phyloP scores from a whole-genome alignment of 176 grass and related monocot genomes.

The Pontederia crassipes region DNA sequence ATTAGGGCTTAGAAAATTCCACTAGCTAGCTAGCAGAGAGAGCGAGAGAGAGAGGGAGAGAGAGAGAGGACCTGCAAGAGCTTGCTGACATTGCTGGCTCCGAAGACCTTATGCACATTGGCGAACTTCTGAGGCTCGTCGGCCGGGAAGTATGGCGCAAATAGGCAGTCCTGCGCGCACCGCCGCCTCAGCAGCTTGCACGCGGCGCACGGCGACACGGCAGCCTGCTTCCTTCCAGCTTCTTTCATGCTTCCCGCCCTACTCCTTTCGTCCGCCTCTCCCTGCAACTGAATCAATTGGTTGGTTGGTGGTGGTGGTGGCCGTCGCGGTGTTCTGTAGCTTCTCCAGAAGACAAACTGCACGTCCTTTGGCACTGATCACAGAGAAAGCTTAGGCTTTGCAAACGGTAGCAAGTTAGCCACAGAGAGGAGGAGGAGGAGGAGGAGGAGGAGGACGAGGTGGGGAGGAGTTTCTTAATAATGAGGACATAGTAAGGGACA shows the following conservation, averaged over 20 bases:
- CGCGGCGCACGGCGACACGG: conserved; percentile 4
- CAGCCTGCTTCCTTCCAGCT: neutral
- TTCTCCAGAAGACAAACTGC: neutral
- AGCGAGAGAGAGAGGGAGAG: conserved; percentile 2
- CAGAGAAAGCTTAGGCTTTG: too few species aligned
- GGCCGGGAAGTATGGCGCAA: conserved; percentile 4
- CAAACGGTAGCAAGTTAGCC: too few species aligned
- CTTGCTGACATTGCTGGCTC: conserved; percentile 13
- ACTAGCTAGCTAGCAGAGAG: neutral
- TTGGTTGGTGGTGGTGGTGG: too few species aligned
- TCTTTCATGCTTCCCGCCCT: neutral
- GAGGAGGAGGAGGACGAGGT: too few species aligned
- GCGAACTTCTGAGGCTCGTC: conserved; percentile 4
- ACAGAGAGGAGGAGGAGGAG: too few species aligned
- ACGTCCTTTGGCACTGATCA: neutral
- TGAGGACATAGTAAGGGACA: neutral
- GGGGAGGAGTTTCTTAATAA: too few species aligned
- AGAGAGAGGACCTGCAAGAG: conserved; percentile 6
- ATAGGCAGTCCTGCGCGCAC: conserved; percentile 4
- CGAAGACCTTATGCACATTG: conserved; percentile 13
- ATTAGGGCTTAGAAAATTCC: too few species aligned
- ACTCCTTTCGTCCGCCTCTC: neutral
- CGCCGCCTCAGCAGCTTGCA: conserved; percentile 11
- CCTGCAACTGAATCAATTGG: neutral
- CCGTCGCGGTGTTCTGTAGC: neutral